Conservation (phyloP, 1,139 yeast species). For the Lodderomyces pseudojiufengensis region DNA sequence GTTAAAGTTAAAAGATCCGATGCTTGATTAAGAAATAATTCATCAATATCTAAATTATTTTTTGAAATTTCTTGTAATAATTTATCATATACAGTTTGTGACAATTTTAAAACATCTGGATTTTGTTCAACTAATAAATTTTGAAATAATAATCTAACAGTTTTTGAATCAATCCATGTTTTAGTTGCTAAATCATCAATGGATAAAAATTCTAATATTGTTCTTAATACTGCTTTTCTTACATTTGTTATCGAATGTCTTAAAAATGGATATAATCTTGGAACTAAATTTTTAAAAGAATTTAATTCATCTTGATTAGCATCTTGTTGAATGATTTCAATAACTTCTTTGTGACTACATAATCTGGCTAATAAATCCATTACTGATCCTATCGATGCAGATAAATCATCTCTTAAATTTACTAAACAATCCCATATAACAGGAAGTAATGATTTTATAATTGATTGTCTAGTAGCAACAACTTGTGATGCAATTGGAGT, state of each 20-base stretch:
- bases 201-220: constrained; percentile 72
- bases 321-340: constrained; percentile 63
- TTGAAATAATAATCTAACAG: constrained; percentile 77
- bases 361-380: constrained; percentile 91
- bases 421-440: constrained; percentile 89
- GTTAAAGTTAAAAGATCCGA: constrained; percentile 64
- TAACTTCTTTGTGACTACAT: constrained; percentile 77
- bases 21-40: constrained; percentile 38
- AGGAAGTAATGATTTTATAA: constrained; percentile 61
- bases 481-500: constrained; percentile 87
- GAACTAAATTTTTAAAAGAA: constrained; percentile 72
- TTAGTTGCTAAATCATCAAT: constrained; percentile 63
- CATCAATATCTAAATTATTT: constrained; percentile 23
- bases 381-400: constrained; percentile 93
- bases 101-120: constrained; percentile 60
- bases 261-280: constrained; percentile 85
- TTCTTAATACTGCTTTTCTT: constrained; percentile 80
- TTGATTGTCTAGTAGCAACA: constrained; percentile 58
- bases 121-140: constrained; percentile 88
- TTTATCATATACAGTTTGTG: constrained; percentile 59
- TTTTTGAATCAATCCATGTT: constrained; percentile 73
- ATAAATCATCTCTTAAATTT: constrained; percentile 82
- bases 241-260: constrained; percentile 94
- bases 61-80: constrained; percentile 47
- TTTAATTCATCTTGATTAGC: constrained; percentile 52